Conservation (phyloP, 257 asterid species). For the Sherardia arvensis region DNA sequence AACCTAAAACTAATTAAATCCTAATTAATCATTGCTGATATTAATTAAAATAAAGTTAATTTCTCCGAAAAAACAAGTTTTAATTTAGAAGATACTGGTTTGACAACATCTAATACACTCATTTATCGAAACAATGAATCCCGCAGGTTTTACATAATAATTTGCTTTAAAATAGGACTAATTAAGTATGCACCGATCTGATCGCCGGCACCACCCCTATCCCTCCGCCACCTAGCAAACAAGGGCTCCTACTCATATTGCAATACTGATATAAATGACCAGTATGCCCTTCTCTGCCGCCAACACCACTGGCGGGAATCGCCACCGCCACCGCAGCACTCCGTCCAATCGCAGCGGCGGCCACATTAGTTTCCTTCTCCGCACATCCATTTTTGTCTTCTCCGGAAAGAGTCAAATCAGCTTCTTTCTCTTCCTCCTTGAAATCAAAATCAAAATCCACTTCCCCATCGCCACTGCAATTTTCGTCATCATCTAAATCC, state of each 20-base stretch:
- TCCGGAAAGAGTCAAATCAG: background rate
- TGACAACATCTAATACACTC: background rate
- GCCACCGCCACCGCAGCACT: background rate
- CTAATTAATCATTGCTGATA: too few species aligned
- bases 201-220: constrained; percentile 23
- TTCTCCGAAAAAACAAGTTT: too few species aligned
- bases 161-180: too few species aligned
- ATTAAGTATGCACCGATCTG: constrained; percentile 38
- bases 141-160: background rate
- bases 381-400: background rate
- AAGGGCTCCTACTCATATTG: constrained; percentile 20
- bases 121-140: background rate
- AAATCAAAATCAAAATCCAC: background rate
- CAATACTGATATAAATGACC: constrained; percentile 21
- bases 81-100: background rate
- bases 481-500: constrained; percentile 9
- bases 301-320: constrained; percentile 8
- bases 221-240: constrained; percentile 17
- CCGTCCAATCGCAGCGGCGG: background rate
- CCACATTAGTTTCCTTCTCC: background rate
- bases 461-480: too few species aligned
- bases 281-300: too few species aligned
- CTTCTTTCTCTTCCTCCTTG: too few species aligned
- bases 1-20: too few species aligned
- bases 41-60: too few species aligned